A percentile compares a stretch with the other conserved stretches of the same genome.
Evolutionary conservation across 768 basidiomycete genomes (phyloP).

Genomic region (Crassisporium funariophilum): DNA sequence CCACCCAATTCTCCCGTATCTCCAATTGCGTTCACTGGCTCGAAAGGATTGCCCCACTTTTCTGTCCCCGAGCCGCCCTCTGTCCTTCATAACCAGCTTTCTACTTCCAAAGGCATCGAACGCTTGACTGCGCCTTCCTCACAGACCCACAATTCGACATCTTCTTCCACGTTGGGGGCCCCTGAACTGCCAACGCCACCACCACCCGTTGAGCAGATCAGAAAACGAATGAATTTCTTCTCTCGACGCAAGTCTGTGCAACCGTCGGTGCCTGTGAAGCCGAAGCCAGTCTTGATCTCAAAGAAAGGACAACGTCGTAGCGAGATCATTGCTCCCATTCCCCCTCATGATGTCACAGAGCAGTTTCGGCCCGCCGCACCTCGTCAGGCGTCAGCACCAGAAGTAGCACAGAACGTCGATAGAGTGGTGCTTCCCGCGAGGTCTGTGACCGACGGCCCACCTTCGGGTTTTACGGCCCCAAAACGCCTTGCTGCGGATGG

Average conservation of each 20-base stretch:
- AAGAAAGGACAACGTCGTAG: constrained; percentile 3
- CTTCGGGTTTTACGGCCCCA: constrained; percentile 6
- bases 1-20: constrained; percentile 36
- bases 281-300: neutral
- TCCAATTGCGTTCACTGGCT: constrained; percentile 17
- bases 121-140: constrained; percentile 4
- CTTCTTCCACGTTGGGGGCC: constrained; percentile 4
- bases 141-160: constrained; percentile 1
- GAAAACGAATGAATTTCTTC: constrained; percentile 25
- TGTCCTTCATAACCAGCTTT: constrained; percentile 4
- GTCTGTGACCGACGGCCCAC: too few species aligned
- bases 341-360: too few species aligned
- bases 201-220: constrained; percentile 14
- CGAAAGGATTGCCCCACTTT: constrained; percentile 17
- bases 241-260: constrained; percentile 25
- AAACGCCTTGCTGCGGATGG: constrained; percentile 5
- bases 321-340: too few species aligned
- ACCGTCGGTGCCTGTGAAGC: too few species aligned
- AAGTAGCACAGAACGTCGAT: too few species aligned
- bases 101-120: constrained; percentile 1
- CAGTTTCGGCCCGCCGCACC: too few species aligned
- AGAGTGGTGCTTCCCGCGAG: too few species aligned
- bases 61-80: constrained; percentile 25
- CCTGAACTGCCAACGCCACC: constrained; percentile 8
- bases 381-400: too few species aligned